phyloP scores from a whole-genome alignment of 2,329 filamentous ascomycete species.

The Beauveria asiatica region DNA sequence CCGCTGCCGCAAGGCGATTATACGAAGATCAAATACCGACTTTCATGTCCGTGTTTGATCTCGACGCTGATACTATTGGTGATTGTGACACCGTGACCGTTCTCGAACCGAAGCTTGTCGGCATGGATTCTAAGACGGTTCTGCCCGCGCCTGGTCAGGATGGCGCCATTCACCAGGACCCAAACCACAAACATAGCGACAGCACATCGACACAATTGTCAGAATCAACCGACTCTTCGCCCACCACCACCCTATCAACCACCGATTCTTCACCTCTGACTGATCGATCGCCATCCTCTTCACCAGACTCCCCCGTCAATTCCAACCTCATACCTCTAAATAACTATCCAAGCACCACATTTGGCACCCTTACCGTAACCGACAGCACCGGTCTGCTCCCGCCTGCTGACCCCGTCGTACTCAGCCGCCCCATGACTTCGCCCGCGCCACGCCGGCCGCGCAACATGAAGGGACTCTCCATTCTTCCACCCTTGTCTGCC shows the following conservation, averaged over 20 bases:
- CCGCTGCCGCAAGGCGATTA: conserved; percentile 50
- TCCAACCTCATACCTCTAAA: conserved; percentile 63
- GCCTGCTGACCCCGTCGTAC: conserved; percentile 29
- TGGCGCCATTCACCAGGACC: conserved; percentile 34
- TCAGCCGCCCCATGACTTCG: conserved; percentile 55
- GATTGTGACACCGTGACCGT: conserved; percentile 46
- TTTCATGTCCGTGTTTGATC: conserved; percentile 67
- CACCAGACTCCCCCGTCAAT: conserved; percentile 79
- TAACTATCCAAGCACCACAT: conserved; percentile 56
- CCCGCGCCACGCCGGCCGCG: conserved; percentile 64
- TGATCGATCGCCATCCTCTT: conserved; percentile 84
- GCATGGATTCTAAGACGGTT: conserved; percentile 34
- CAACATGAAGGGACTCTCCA: conserved; percentile 77
- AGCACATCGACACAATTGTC: conserved; percentile 72
- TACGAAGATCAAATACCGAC: conserved; percentile 66
- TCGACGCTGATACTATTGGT: conserved; percentile 48
- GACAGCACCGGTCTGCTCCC: conserved; percentile 33
- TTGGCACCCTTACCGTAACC: conserved; percentile 27
- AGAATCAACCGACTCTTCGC: conserved; percentile 87
- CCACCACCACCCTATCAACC: conserved; percentile 87
- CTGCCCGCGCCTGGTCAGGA: conserved; percentile 29
- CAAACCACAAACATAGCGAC: conserved; percentile 61
- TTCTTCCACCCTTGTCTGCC: conserved; percentile 52
- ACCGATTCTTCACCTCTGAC: conserved; percentile 86
- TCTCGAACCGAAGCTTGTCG: conserved; percentile 44